Evolutionary conservation across 2,329 filamentous ascomycete species (phyloP), one percentile per base, ranked within the genome.

Genomic region (Cytospora chrysosperma): DNA sequence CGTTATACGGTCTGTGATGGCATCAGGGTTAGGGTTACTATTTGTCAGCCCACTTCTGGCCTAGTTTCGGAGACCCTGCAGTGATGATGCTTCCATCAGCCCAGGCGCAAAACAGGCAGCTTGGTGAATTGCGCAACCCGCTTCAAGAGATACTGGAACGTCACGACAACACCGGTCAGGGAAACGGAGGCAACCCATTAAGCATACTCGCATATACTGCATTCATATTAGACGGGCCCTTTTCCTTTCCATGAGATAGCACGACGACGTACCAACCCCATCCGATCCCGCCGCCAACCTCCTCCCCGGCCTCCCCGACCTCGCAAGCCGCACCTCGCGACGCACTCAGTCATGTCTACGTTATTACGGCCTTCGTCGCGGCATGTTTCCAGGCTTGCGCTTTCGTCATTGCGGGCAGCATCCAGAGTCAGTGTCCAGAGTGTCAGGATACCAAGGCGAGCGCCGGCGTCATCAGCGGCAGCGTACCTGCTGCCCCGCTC

Each of bases 281-380:
- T 63, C 65, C 56, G 63, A 61, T 53, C 63, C n/a, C 63, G 63
- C 47, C 63, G 47, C 55, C 59, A 50, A 49, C 58, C 49, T n/a
- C 40, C 49, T 27, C 40, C 51, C 28, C 24, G 32, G 17, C 32
- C 27, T 19, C 28, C 27, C 13, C 34, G 21, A 24, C 56, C 52
- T 49, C 28, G 37, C 51, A 40, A 37, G 28, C 10, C 53, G 37
- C 30, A 50, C 50, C 58, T 40, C 26, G 6, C n/a, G n/a, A 19
- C 26, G 15, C 49, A 52, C 28, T n/a, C 40, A 53, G 56, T 40
- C 34, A 69, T 68, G 66, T 62, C 69, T 60, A 69, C 66, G 50
- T 68, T 74, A 65, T 69, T 74, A 65, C 71, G 72, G 61, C 68
- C 69, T 55, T 69, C 72, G 37, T 67, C 72, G 57, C 69, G 68